Conservation (phyloP, 352 stramenopile genomes). For the Aphanomyces euteiches region DNA sequence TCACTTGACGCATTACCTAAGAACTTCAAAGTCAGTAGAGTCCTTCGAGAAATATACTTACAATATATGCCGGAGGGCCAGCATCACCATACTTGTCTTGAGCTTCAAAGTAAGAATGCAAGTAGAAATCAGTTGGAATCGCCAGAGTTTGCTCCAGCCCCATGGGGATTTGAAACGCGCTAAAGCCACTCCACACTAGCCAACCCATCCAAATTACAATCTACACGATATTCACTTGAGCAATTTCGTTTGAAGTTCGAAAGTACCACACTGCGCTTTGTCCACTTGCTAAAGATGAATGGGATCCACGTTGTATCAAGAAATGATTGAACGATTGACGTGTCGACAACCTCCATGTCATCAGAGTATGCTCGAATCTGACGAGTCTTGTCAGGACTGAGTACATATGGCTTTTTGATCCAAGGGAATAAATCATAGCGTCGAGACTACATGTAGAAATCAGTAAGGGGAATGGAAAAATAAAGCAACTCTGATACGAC, state of each 20-base stretch:
- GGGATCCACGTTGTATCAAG: slow-evolving; percentile 64
- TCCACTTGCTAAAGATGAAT: slow-evolving; percentile 53
- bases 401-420: slow-evolving; percentile 48
- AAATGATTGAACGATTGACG: slow-evolving; percentile 50
- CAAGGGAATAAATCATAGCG: slow-evolving; percentile 73
- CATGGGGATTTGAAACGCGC: slow-evolving; percentile 60
- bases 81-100: slow-evolving; percentile 82
- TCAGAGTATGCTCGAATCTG: slow-evolving; percentile 33
- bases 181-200: slow-evolving; percentile 45
- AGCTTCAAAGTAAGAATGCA: slow-evolving; percentile 85
- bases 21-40: slow-evolving; percentile 24
- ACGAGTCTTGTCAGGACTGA: slow-evolving; percentile 40
- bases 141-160: slow-evolving; percentile 86
- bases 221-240: neutral
- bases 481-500: slow-evolving; percentile 33
- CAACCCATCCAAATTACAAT: slow-evolving; percentile 31
- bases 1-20: slow-evolving; percentile 39
- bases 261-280: slow-evolving; percentile 58
- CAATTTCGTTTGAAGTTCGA: neutral
- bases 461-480: too few species aligned
- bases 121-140: slow-evolving; percentile 82
- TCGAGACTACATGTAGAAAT: slow-evolving; percentile 31
- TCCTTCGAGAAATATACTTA: slow-evolving; percentile 33
- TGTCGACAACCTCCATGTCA: slow-evolving; percentile 1
- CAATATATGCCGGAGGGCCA: slow-evolving; percentile 83